A percentile compares a stretch with the other conserved stretches of the same genome.
Conservation (phyloP, 257 asterid genomes). For the Solanum gracilifrons region DNA sequence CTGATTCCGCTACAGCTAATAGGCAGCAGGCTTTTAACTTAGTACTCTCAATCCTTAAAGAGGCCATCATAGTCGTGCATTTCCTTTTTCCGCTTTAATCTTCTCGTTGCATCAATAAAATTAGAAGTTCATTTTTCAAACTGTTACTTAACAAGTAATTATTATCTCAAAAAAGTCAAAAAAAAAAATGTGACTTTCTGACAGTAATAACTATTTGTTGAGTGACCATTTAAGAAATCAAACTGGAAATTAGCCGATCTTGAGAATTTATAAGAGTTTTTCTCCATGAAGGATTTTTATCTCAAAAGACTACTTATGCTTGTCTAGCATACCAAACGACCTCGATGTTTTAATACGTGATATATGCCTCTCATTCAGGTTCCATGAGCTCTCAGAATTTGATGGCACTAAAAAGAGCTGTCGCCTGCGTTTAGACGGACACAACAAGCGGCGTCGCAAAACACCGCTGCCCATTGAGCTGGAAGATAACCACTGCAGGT, state of each 20-base stretch:
- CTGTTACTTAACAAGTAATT: too few species aligned
- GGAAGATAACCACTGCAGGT: conserved; percentile 9
- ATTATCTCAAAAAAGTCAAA: too few species aligned
- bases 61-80: neutral
- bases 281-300: neutral
- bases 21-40: too few species aligned
- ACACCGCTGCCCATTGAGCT: conserved; percentile 3
- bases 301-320: neutral
- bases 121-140: too few species aligned
- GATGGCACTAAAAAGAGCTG: conserved; percentile 49
- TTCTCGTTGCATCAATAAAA: too few species aligned
- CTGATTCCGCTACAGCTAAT: too few species aligned
- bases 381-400: conserved; percentile 42
- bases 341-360: neutral
- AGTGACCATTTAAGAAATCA: neutral
- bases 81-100: too few species aligned
- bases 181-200: neutral
- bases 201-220: too few species aligned
- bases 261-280: neutral
- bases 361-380: conserved; percentile 15
- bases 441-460: conserved; percentile 36
- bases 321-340: neutral
- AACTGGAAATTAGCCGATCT: neutral
- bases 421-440: conserved; percentile 43
- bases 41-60: neutral